Percentiles rank a stretch among this genome's conserved stretches.
phyloP scores from a whole-genome alignment of 192 early-diverging fungal genomes.

The Coemansia sp. region DNA sequence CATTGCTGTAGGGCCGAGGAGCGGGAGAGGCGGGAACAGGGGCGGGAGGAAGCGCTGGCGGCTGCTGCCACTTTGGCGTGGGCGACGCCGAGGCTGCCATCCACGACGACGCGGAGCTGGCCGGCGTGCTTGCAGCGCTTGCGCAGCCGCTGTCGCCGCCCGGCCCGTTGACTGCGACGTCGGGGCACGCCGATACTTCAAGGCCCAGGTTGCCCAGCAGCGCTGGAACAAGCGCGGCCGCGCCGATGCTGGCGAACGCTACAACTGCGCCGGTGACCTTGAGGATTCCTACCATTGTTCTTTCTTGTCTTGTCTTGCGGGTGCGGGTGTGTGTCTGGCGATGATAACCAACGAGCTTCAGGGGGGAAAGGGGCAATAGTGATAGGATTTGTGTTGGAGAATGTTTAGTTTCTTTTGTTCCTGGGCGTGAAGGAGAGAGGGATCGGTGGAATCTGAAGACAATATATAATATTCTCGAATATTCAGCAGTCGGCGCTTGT shows the following conservation, averaged over 20 bases:
- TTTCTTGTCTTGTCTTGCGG: background rate
- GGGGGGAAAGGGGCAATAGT: no score
- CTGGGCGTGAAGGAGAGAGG: no score
- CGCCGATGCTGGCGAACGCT: slow-evolving; percentile 16
- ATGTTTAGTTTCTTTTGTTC: no score
- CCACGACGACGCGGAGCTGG: background rate
- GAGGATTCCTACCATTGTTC: slow-evolving; percentile 29
- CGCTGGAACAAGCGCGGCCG: slow-evolving; percentile 33
- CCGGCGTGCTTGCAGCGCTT: slow-evolving; percentile 10
- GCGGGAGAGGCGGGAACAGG: background rate
- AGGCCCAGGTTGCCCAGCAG: slow-evolving; percentile 48
- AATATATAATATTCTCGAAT: no score
- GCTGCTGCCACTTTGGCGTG: background rate
- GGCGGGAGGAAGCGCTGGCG: slow-evolving; percentile 1
- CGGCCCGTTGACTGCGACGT: slow-evolving; percentile 29
- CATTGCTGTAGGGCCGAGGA: slow-evolving; percentile 19
- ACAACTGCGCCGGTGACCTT: slow-evolving; percentile 19
- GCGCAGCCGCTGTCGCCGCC: slow-evolving; percentile 23
- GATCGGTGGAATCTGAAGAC: no score
- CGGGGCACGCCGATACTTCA: slow-evolving; percentile 41
- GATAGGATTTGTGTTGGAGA: no score
- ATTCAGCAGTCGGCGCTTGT: no score
- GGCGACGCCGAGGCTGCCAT: background rate
- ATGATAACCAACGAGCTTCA: background rate
- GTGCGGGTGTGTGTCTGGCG: background rate